Evolutionary conservation across 169 alveolate genomes (phyloP).

Genomic region (Plasmodium gaboni): DNA sequence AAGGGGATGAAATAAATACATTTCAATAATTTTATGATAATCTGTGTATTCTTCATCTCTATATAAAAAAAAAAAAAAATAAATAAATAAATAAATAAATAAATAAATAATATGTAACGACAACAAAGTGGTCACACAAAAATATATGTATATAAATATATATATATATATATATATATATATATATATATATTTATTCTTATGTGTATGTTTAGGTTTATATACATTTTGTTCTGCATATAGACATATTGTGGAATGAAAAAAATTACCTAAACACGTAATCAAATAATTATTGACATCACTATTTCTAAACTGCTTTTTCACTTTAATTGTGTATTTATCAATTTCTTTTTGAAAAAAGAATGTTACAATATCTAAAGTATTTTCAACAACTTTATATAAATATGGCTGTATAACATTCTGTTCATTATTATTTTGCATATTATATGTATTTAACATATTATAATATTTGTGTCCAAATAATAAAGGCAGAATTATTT

Average conservation of each 20-base stretch:
- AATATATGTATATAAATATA: conserved; percentile 1
- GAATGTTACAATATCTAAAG: conserved; percentile 40
- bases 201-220: not conserved
- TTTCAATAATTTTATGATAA: conserved; percentile 25
- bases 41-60: conserved; percentile 51
- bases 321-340: conserved; percentile 39
- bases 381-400: conserved; percentile 25
- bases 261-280: conserved; percentile 45
- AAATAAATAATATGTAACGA: not conserved
- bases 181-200: not conserved
- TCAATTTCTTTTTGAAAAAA: conserved; percentile 38
- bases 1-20: conserved; percentile 55
- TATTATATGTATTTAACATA: conserved; percentile 14
- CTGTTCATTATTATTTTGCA: not conserved
- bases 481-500: conserved; percentile 58
- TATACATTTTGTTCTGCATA: not conserved
- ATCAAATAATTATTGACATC: conserved; percentile 51
- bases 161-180: not conserved
- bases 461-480: conserved; percentile 75
- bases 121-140: not conserved
- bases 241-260: not conserved
- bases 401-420: conserved; percentile 12
- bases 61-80: not conserved
- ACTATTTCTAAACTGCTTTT: conserved; percentile 51
- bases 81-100: not conserved